Evolutionary conservation across 176 grass and related monocot genomes (phyloP), one percentile per base, ranked within the genome.

Genomic region (Oryza meridionalis): DNA sequence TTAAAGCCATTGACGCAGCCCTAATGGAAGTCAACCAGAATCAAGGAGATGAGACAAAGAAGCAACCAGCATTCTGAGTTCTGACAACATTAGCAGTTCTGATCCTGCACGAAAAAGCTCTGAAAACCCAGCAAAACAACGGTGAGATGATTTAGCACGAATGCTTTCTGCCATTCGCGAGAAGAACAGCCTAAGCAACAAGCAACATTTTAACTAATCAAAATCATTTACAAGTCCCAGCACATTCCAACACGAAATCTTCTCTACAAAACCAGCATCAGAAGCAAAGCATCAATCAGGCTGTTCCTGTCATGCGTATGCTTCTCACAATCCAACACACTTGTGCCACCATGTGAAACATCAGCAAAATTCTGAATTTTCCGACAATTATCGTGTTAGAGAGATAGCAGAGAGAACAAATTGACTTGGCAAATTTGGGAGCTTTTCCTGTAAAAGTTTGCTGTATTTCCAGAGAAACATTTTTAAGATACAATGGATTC

Each of bases 11-110:
- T 26, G 29, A 12, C 7, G 38, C 5, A 45, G 19, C 51, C 10
- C 24, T 17, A 47, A 31, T 27, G 17, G 14, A 25, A 53, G 80
- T 88, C 81, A 88, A 88, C 76, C 29, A 43, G 38, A 69, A 78
- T 73, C 86, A 73, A 25, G 27, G 17, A 49, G 47, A 21, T 37
- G 14, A 26, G 42, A 25, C 50, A 65, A 6, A 1, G 45, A 82
- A 82, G 83, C 83, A 77, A 85, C 49, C 70, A 64, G 4, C n/a
- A 37, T 77, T 21, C 42, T 44, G 61, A 46, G 55, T 77, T 19
- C 42, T 44, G 61, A 46, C 15, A 19, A 66, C 12, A 24, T 2
- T 10, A 6, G 8, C 59, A 45, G 55, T 64, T 44, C 32, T 10
- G 38, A 9, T 5, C 1, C 22, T 24, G 59, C 59, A 82, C 42